phyloP scores from a whole-genome alignment of 768 basidiomycete species.

The Hygrocybe punicea region DNA sequence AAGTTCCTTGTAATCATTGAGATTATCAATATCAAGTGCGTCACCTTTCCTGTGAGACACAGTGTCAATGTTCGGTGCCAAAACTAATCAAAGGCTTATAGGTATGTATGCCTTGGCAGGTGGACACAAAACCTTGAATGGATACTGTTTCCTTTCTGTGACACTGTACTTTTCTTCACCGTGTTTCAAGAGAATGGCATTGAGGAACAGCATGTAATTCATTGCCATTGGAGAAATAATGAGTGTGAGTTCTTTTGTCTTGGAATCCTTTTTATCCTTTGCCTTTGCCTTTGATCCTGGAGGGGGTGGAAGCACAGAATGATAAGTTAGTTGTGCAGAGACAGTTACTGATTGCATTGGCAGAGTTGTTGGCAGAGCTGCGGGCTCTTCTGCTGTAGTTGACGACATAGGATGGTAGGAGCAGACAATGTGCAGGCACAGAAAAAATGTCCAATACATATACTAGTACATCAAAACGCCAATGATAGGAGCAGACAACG shows the following conservation, averaged over 20 bases:
- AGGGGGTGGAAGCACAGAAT: neutral
- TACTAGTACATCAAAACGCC: too few species aligned
- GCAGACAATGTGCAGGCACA: too few species aligned
- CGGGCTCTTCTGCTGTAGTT: neutral
- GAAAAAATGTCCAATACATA: too few species aligned
- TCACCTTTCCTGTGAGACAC: conserved; percentile 17
- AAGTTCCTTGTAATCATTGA: conserved; percentile 13
- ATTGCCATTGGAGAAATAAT: neutral
- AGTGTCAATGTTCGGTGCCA: neutral
- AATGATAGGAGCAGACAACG: neutral
- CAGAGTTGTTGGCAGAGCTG: neutral
- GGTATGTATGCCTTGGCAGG: neutral
- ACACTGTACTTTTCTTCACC: conserved; percentile 13
- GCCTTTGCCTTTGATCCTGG: conserved; percentile 1
- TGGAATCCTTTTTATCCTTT: conserved; percentile 11
- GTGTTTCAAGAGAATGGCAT: conserved; percentile 8
- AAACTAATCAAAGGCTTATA: too few species aligned
- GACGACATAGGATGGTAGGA: too few species aligned
- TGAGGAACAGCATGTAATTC: conserved; percentile 7
- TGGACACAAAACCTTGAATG: conserved; percentile 9
- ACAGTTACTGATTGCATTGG: neutral
- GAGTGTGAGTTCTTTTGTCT: conserved; percentile 9
- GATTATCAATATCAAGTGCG: conserved; percentile 17
- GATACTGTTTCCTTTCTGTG: neutral
- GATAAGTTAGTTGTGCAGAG: neutral